These are phyloP conservation scores for Ichthyophthirius multifiliis DNA, from an alignment of 169 alveolate genomes.

Conservation along the genomic window DNA sequence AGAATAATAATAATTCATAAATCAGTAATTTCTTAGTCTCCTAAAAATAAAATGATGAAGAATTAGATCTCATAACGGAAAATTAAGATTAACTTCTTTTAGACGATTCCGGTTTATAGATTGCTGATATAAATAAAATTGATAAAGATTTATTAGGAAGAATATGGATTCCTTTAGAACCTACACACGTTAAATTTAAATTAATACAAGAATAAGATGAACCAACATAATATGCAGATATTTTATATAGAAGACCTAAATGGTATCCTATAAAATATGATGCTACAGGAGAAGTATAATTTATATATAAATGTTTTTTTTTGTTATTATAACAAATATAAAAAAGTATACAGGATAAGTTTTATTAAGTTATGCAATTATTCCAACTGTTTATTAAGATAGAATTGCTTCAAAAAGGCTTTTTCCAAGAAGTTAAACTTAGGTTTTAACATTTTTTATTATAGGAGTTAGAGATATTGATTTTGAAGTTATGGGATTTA, in stretches of 20 bases:
- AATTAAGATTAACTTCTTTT: too few species aligned
- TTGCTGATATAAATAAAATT: not conserved
- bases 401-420: constrained; percentile 2
- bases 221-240: not conserved
- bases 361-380: constrained; percentile 43
- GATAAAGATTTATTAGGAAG: constrained; percentile 44
- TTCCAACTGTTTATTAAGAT: constrained; percentile 31
- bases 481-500: constrained; percentile 20
- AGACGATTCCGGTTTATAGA: not conserved
- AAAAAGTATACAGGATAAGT: constrained; percentile 39
- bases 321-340: not conserved
- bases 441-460: constrained; percentile 13
- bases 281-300: constrained; percentile 42
- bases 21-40: not conserved
- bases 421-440: not conserved
- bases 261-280: constrained; percentile 56
- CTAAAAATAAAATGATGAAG: constrained; percentile 46
- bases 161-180: constrained; percentile 57
- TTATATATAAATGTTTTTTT: not conserved
- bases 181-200: constrained; percentile 15
- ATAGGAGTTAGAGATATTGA: constrained; percentile 67
- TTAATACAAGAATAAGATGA: not conserved
- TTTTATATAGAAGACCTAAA: constrained; percentile 38
- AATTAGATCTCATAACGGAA: constrained; percentile 12
- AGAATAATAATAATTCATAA: not conserved